These are phyloP conservation scores for Nigrospora osmanthi DNA, from an alignment of 2,329 filamentous ascomycete genomes.

Conservation along the genomic window DNA sequence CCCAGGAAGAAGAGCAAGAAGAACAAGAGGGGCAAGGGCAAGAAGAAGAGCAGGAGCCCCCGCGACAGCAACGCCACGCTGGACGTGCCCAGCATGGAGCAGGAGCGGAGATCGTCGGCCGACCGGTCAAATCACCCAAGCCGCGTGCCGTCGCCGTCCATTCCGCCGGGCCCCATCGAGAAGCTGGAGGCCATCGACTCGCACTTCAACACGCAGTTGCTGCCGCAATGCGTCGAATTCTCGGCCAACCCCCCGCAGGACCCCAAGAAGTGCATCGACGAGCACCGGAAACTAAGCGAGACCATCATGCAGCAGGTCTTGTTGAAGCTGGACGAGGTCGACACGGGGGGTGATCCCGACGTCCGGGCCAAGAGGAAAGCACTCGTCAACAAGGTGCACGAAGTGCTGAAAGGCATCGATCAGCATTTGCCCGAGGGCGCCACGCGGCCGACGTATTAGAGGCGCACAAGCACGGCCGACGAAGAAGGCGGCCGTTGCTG, in stretches of 20 bases:
- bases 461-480: too few species aligned
- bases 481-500: too few species aligned
- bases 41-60: conserved; percentile 31
- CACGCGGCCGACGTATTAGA: conserved; percentile 3
- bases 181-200: conserved; percentile 59
- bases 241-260: conserved; percentile 56
- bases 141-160: conserved; percentile 26
- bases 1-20: conserved; percentile 35
- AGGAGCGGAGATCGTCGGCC: conserved; percentile 21
- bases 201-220: conserved; percentile 55
- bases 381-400: conserved; percentile 65
- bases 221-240: conserved; percentile 59
- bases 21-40: conserved; percentile 24
- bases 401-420: conserved; percentile 58
- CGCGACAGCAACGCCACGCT: conserved; percentile 34
- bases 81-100: conserved; percentile 26
- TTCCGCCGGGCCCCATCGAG: conserved; percentile 38
- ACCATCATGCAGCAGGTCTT: conserved; percentile 69
- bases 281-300: conserved; percentile 69
- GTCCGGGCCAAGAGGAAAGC: conserved; percentile 61
- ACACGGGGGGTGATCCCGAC: conserved; percentile 61
- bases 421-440: conserved; percentile 18
- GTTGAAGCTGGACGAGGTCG: conserved; percentile 69
- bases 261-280: conserved; percentile 59
- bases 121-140: conserved; percentile 29